phyloP scores from a whole-genome alignment of 1,139 yeast species.

The Geotrichum macrosporum region DNA sequence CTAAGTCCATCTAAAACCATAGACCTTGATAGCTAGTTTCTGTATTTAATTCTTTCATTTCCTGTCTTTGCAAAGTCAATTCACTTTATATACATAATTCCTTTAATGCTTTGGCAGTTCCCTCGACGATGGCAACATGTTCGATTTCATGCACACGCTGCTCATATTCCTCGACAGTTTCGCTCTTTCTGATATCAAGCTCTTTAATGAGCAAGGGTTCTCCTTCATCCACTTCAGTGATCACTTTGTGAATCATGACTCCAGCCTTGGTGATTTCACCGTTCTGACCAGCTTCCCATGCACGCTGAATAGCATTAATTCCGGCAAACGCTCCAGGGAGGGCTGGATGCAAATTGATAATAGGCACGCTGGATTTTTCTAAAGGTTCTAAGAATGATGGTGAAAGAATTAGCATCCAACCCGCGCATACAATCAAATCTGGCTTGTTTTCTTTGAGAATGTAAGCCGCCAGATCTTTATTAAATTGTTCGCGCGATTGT shows the following conservation, averaged over 20 bases:
- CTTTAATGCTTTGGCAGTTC: slow-evolving; percentile 59
- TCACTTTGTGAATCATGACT: slow-evolving; percentile 93
- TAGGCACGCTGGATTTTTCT: slow-evolving; percentile 57
- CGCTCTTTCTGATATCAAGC: slow-evolving; percentile 63
- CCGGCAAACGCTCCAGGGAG: slow-evolving; percentile 97
- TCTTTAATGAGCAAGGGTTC: slow-evolving; percentile 81
- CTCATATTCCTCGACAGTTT: slow-evolving; percentile 74
- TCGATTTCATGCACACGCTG: slow-evolving; percentile 77
- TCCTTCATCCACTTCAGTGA: slow-evolving; percentile 91
- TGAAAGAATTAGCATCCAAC: slow-evolving; percentile 93
- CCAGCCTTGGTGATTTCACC: slow-evolving; percentile 80
- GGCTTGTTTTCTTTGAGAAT: slow-evolving; percentile 54
- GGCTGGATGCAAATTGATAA: slow-evolving; percentile 93
- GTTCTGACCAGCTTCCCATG: slow-evolving; percentile 89
- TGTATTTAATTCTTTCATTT: no score
- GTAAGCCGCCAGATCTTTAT: slow-evolving; percentile 67
- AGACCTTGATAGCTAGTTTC: no score
- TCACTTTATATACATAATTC: no score
- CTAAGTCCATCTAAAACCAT: no score
- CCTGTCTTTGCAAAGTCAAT: no score
- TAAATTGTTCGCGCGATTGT: slow-evolving; percentile 64
- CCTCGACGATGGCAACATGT: slow-evolving; percentile 90
- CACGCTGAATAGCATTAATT: slow-evolving; percentile 92
- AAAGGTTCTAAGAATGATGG: slow-evolving; percentile 68
- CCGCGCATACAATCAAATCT: slow-evolving; percentile 90